Percentiles rank a stretch among this genome's conserved stretches.
phyloP scores from a whole-genome alignment of 78 protist genomes.

The Emiliania huxleyi region DNA sequence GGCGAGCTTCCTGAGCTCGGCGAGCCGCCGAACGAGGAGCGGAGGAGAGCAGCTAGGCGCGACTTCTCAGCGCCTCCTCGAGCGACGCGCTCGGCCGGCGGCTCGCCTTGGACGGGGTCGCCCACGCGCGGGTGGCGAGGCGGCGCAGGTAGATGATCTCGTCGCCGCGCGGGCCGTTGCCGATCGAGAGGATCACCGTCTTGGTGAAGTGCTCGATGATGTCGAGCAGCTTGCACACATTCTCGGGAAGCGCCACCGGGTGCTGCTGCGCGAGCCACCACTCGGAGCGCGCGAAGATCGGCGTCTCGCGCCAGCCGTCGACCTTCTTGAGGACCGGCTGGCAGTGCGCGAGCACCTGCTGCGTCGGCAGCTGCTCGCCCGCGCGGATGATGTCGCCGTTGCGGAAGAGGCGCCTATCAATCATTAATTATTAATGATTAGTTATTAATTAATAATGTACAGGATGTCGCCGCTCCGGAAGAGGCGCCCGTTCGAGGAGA shows the following conservation, averaged over 20 bases:
- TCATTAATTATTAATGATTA: too few relatives aligned
- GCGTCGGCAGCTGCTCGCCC: slow-evolving; percentile 39
- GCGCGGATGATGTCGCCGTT: slow-evolving; percentile 10
- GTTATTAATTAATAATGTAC: too few relatives aligned
- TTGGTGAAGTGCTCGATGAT: slow-evolving; percentile 47
- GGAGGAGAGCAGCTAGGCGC: too few relatives aligned
- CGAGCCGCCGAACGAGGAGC: too few relatives aligned
- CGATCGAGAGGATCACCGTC: slow-evolving; percentile 30
- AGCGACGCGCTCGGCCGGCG: too few relatives aligned
- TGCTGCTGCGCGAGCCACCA: slow-evolving; percentile 20
- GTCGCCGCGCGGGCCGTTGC: slow-evolving; percentile 44
- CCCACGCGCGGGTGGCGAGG: too few relatives aligned
- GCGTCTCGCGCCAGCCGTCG: slow-evolving; percentile 34
- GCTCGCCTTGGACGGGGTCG: too few relatives aligned
- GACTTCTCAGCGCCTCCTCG: too few relatives aligned
- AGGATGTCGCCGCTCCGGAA: too few relatives aligned
- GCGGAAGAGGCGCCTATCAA: too few relatives aligned
- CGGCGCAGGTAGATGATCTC: slow-evolving; percentile 36
- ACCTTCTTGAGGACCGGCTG: slow-evolving; percentile 30
- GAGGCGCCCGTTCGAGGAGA: slow-evolving; percentile 25
- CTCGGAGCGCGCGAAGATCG: slow-evolving; percentile 24
- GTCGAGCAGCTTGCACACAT: slow-evolving; percentile 15
- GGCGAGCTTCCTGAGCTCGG: too few relatives aligned
- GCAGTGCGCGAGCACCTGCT: slow-evolving; percentile 8
- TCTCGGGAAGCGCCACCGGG: not conserved